phyloP scores from a whole-genome alignment of 2,329 filamentous ascomycete species.

The Amauroascus niger region DNA sequence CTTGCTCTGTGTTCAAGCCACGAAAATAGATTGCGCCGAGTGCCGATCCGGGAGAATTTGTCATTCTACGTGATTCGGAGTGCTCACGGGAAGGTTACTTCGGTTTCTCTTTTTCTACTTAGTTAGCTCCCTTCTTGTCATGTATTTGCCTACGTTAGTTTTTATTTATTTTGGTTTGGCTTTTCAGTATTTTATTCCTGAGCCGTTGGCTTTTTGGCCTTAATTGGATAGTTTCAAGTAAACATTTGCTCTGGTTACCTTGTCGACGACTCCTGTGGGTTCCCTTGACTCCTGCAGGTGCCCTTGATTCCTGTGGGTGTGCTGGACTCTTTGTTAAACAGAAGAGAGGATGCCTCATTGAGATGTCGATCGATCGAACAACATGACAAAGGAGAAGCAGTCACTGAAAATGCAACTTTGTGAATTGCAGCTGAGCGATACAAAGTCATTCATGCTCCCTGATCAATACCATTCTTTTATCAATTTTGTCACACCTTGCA shows the following conservation, averaged over 20 bases:
- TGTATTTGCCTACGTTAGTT: conserved; percentile 34
- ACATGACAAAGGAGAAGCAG: not conserved
- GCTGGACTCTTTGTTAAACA: not conserved
- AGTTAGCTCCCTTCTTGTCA: conserved; percentile 28
- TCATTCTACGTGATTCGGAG: not conserved
- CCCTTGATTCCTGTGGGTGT: not conserved
- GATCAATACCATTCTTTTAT: not conserved
- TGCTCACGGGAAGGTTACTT: conserved; percentile 14
- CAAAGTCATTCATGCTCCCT: not conserved
- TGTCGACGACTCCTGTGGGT: no score
- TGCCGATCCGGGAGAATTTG: not conserved
- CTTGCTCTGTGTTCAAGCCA: not conserved
- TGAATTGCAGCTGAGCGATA: not conserved
- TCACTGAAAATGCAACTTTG: not conserved
- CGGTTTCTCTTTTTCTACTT: conserved; percentile 18
- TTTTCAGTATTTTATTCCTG: not conserved
- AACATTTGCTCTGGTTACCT: no score
- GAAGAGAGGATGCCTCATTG: not conserved
- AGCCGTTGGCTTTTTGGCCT: not conserved
- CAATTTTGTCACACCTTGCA: not conserved
- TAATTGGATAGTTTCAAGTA: not conserved
- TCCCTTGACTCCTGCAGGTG: not conserved
- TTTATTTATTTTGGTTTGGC: conserved; percentile 22
- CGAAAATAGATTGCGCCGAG: not conserved
- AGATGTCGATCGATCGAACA: not conserved